These are phyloP conservation scores for Cryptococcus hybrid DNA, from an alignment of 1,284 basidiomycete species.

Conservation along the genomic window DNA sequence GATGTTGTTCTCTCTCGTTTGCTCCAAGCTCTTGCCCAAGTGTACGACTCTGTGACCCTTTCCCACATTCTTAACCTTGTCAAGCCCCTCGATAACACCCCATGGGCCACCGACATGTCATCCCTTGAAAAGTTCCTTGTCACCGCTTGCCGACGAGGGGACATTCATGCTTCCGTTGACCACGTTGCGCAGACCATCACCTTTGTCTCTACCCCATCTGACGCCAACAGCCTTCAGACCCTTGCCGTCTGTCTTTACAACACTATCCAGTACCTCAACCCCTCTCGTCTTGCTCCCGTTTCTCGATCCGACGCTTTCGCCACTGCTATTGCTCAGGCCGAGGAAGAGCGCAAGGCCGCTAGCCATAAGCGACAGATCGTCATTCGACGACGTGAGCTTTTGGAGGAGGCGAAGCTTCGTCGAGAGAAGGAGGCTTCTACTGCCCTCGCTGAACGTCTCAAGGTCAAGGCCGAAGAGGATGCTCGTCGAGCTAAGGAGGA, in stretches of 20 bases:
- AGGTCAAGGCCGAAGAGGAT: conserved; percentile 73
- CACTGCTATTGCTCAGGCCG: conserved; percentile 51
- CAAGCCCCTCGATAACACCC: conserved; percentile 63
- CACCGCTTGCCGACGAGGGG: conserved; percentile 84
- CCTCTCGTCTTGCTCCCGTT: conserved; percentile 34
- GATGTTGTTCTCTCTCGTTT: conserved; percentile 90
- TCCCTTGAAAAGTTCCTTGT: conserved; percentile 91
- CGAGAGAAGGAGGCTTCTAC: conserved; percentile 91
- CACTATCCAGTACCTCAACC: conserved; percentile 58
- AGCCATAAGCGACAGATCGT: conserved; percentile 77
- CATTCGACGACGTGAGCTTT: conserved; percentile 80
- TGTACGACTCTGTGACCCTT: conserved; percentile 88
- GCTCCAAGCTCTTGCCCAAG: conserved; percentile 90
- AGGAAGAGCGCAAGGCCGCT: conserved; percentile 70
- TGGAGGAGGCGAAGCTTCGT: conserved; percentile 78
- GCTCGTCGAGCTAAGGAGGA: conserved; percentile 66
- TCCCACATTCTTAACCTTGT: conserved; percentile 72
- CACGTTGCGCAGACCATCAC: conserved; percentile 82
- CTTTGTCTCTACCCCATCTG: conserved; percentile 56
- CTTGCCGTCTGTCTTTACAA: conserved; percentile 72
- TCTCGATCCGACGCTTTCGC: conserved; percentile 49
- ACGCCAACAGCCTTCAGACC: conserved; percentile 61
- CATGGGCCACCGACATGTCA: conserved; percentile 61
- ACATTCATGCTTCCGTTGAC: conserved; percentile 85
- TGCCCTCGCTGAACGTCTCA: conserved; percentile 68